Evolutionary conservation across 192 early-diverging fungal genomes (phyloP).

Genomic region (Backusella macrospora): DNA sequence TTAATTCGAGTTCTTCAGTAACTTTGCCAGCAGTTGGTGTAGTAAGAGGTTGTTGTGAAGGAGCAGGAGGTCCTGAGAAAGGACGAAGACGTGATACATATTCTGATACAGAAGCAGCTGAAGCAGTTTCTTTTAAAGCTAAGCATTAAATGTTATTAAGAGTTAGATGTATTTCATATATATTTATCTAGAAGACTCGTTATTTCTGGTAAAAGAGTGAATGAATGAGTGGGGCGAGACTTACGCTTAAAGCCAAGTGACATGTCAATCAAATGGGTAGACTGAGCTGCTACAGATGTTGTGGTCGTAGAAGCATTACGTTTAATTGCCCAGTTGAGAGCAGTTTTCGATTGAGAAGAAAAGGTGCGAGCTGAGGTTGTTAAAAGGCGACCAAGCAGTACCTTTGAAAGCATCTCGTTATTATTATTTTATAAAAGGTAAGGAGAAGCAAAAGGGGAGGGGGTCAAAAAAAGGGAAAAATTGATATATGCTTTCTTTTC

Average conservation of each 20-base stretch:
- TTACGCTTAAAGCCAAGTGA: slow-evolving; percentile 15
- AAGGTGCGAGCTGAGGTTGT: neutral
- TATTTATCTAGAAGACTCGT: neutral
- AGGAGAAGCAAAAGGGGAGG: neutral
- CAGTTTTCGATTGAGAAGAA: neutral
- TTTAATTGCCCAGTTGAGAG: neutral
- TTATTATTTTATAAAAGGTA: neutral
- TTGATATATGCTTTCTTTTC: neutral
- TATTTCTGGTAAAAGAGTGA: no score
- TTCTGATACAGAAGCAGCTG: slow-evolving; percentile 16
- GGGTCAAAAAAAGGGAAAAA: neutral
- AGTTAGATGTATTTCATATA: neutral
- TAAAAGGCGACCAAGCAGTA: slow-evolving; percentile 9
- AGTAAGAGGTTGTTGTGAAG: slow-evolving; percentile 12
- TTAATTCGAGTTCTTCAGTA: slow-evolving; percentile 55
- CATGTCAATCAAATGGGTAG: slow-evolving; percentile 5
- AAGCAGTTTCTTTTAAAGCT: slow-evolving; percentile 20
- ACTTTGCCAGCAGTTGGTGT: slow-evolving; percentile 7
- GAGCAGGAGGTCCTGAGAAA: slow-evolving; percentile 25
- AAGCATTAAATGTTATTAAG: neutral
- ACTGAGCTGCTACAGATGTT: neutral
- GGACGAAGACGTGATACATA: slow-evolving; percentile 30
- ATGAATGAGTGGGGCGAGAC: neutral
- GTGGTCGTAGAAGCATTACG: slow-evolving; percentile 8
- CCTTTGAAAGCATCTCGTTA: neutral